A percentile compares a stretch with the other conserved stretches of the same genome.
These are phyloP conservation scores for Rhizophora apiculata DNA, from an alignment of 345 rosid genomes.

Conservation along the genomic window DNA sequence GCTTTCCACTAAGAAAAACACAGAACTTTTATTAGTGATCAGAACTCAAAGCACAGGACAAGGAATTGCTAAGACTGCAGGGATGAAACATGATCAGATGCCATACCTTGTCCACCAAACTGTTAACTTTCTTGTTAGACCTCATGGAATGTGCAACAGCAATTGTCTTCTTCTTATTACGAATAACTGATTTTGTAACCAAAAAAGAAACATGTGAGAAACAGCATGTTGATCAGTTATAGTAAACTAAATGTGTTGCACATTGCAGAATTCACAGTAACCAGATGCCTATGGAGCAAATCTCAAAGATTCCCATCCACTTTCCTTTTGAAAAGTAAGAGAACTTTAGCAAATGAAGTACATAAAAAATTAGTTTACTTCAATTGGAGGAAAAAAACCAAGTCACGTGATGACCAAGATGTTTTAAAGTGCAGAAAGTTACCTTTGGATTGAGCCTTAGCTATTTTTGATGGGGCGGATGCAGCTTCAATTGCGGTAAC, in stretches of 20 bases:
- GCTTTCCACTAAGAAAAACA: conserved; percentile 79
- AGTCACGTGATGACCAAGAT: neutral
- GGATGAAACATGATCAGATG: conserved; percentile 2
- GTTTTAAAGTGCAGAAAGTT: neutral
- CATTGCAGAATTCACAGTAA: neutral
- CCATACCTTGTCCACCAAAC: conserved; percentile 90
- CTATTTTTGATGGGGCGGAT: conserved; percentile 33
- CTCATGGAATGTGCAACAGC: conserved; percentile 69
- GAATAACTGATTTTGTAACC: conserved; percentile 39
- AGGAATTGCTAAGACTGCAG: conserved; percentile 6
- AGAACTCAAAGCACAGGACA: neutral
- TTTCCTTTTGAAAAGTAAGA: too few relatives aligned
- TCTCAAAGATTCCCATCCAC: too few relatives aligned
- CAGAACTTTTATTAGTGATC: neutral
- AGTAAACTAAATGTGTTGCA: neutral
- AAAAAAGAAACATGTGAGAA: conserved; percentile 14
- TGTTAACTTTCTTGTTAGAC: conserved; percentile 89
- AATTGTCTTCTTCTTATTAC: conserved; percentile 71
- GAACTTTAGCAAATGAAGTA: too few relatives aligned
- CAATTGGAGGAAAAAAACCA: too few relatives aligned
- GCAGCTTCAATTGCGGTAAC: conserved; percentile 30
- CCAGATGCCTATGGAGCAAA: too few relatives aligned
- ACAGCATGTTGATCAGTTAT: neutral
- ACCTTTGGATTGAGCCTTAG: conserved; percentile 81
- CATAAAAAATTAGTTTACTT: too few relatives aligned